Base-by-base conservation (phyloP, 2,329 filamentous ascomycete species). In the Dothidotthia symphoricarpi region DNA sequence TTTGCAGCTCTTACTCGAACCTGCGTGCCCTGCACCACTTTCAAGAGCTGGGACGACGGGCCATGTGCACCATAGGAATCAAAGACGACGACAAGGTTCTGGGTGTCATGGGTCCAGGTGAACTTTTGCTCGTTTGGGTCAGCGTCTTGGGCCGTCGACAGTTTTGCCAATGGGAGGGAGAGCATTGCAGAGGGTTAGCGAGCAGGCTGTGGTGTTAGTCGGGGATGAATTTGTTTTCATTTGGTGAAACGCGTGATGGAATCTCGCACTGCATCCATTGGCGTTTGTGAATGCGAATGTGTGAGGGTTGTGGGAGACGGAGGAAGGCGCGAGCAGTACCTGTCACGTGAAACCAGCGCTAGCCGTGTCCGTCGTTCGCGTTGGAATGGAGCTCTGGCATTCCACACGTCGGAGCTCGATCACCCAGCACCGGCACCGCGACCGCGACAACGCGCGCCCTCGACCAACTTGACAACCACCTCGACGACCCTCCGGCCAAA, bases 1-100 rank as follows among this genome's bases (percentile, higher is more conserved):
- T 12, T 11, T 15, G 29, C 22, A 29, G 34, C 37, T 51, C 58
- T 51, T 70, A 75, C 73, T 58, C 73, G 51, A 36, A 69, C 50
- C 34, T 69, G 63, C 11, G 58, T 63, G 14, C 68, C 69, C 40
- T 69, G 67, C 11, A 65, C 48, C 17, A 75, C 52, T 51, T 66
- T 67, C 51, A 72, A 52, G 10, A 67, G 43, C 43, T 62, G 55
- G 24, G 62, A 40, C 28, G 52, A 43, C 13, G 41, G 44, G 24
- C 45, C 48, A 17, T 38, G 50, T 16, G 51, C 50, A 16, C 57
- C 49, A 32, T 61, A 63, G 15, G 50, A 57, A 36, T 67, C 65
- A 22, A 67, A 43, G 13, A 59, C 50, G 8, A 66, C 51, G 24
- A 56, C 49, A 12, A 71, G 53, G 16, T 63, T 48, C 8, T 56